Evolutionary conservation across 495 filamentous ascomycete species (phyloP), one percentile per base, ranked within the genome.

Genomic region (Tuber calosporum): DNA sequence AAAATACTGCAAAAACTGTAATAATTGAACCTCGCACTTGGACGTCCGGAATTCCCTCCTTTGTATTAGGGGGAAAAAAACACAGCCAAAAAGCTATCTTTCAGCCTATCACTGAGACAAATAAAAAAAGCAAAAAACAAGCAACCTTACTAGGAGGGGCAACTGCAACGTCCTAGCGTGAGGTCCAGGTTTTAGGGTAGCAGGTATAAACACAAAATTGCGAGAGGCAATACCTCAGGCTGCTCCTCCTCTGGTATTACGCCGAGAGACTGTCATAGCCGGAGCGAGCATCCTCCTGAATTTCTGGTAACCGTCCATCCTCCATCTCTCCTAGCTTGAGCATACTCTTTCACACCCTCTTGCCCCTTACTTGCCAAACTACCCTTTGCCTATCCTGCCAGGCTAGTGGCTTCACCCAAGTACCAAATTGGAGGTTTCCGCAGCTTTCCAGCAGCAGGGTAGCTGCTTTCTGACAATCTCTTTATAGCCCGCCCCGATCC

Each of bases 221-320:
- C 30, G 68, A 53, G 42, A 53, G 42, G 30, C 42, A 15, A 42
- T 76, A 80, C 77, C 76, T 72, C 26, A 76, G 68, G 48, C 77
- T 77, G 37, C 69, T 75, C 70, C 72, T 69, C 36, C 79, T 68
- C 20, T 66, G 69, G 39, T 73, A 73, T 42, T 77, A 74, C 41
- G 42, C 58, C 37, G 69, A 70, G 22, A 77, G 70, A 72, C 79
- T 79, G 38, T 43, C 71, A 19, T 77, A 68, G 42, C 77, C 69
- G 45, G 72, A 74, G n/a, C 74, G 75, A 20, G 71, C 69, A 45
- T 92, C 90, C 83, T 99, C 95, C 69, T 88, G 81, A 69, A 99
- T 97, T 0, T 90, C 88, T 13, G 94, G 92, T 71, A 98, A 82
- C 76, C 86, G 86, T 39, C 90, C 91, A 77, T 92, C 89, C 78